Evolutionary conservation across 73 alveolate species (phyloP).

Genomic region (Vitrella brassicaformis): DNA sequence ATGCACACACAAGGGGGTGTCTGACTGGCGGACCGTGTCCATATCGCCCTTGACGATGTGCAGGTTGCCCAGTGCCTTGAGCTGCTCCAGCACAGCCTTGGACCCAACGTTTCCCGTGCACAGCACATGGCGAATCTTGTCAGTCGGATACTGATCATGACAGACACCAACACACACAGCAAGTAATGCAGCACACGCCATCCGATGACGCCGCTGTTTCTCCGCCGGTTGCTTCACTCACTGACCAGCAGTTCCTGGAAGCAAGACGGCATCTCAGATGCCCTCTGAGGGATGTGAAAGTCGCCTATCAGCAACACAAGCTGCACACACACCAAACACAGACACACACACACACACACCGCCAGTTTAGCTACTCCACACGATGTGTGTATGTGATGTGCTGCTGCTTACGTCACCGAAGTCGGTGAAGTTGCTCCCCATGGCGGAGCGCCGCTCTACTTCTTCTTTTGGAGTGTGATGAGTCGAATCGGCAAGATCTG

Average conservation of each 20-base stretch:
- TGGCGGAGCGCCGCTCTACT: too few species aligned
- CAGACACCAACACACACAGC: neutral
- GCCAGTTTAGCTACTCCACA: neutral
- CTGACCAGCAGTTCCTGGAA: slow-evolving; percentile 58
- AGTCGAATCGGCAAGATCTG: neutral
- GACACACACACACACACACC: neutral
- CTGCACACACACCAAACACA: slow-evolving; percentile 2
- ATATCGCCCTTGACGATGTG: slow-evolving; percentile 72
- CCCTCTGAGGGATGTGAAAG: slow-evolving; percentile 68
- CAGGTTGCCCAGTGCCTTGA: slow-evolving; percentile 45
- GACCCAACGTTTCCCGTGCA: slow-evolving; percentile 76
- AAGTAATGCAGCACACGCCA: neutral
- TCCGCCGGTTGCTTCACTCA: neutral
- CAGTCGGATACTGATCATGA: slow-evolving; percentile 13
- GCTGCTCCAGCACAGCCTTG: slow-evolving; percentile 65
- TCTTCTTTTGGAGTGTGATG: too few species aligned
- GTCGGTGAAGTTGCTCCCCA: neutral
- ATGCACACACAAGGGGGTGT: neutral
- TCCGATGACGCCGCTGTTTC: neutral
- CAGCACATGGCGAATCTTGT: slow-evolving; percentile 62
- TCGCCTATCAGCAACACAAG: slow-evolving; percentile 63
- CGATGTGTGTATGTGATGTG: neutral
- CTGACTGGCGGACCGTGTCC: slow-evolving; percentile 42
- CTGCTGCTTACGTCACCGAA: neutral
- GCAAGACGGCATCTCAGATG: slow-evolving; percentile 55